Percentiles rank a stretch among this genome's conserved stretches.
Conservation (phyloP, 192 early-diverging fungal genomes). For the Nowakowskiella sp. region DNA sequence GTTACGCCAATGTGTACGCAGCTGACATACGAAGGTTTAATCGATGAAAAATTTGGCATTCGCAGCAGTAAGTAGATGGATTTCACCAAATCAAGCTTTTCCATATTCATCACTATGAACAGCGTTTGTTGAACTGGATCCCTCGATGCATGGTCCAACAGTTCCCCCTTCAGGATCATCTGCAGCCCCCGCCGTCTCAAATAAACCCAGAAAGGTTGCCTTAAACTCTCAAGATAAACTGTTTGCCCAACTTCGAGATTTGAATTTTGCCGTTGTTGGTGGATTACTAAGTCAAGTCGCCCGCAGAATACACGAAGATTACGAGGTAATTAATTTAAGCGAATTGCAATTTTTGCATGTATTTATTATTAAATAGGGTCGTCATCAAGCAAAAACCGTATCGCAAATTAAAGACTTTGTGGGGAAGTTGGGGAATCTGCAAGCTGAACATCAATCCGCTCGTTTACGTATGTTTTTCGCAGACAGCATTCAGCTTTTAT, state of each 20-base stretch:
- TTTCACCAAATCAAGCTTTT: slow-evolving; percentile 1
- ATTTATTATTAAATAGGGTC: slow-evolving; percentile 42
- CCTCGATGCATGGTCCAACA: slow-evolving; percentile 34
- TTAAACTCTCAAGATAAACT: slow-evolving; percentile 76
- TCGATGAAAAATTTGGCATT: slow-evolving; percentile 90
- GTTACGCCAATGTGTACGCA: slow-evolving; percentile 90
- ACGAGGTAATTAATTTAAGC: slow-evolving; percentile 49
- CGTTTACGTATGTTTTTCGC: slow-evolving; percentile 51
- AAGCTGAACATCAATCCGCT: slow-evolving; percentile 80
- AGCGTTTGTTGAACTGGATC: slow-evolving; percentile 73
- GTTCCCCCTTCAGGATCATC: slow-evolving; percentile 15
- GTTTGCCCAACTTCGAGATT: slow-evolving; percentile 72
- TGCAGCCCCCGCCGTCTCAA: slow-evolving; percentile 2
- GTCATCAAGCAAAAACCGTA: slow-evolving; percentile 84
- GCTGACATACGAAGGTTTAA: slow-evolving; percentile 92
- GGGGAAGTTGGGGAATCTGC: slow-evolving; percentile 70
- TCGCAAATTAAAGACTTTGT: slow-evolving; percentile 91
- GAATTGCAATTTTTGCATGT: background rate
- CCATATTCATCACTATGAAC: too few relatives aligned
- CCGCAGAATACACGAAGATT: slow-evolving; percentile 73
- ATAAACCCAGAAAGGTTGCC: slow-evolving; percentile 57
- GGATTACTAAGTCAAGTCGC: slow-evolving; percentile 75
- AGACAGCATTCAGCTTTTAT: background rate
- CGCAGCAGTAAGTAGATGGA: slow-evolving; percentile 41
- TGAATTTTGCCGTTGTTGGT: slow-evolving; percentile 89